Base-by-base conservation (phyloP, 345 rosid genomes). In the Ceriops tagal region DNA sequence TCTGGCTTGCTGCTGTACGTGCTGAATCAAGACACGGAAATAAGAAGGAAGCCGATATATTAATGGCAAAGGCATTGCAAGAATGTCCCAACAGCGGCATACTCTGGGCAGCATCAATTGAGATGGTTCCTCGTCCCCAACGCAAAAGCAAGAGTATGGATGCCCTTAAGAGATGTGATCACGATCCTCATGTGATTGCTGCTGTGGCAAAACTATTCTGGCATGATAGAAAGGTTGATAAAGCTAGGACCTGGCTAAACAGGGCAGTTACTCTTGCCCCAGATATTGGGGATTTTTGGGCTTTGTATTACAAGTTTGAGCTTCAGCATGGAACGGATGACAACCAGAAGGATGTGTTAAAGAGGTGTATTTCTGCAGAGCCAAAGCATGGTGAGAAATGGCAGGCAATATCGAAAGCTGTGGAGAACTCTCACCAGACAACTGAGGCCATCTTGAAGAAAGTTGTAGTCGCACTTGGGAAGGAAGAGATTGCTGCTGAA, bases 51-150 rank as follows among this genome's bases (percentile, higher is more conserved):
- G 83, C 96, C 69, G 98, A 89, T 71, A 84, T 74, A 30, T 71
- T 93, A 81, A 90, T 93, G 97, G 88, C 98, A 7, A 93, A 91
- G 87, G 98, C 93, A 52, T 79, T 93, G 74, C 98, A 91, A 78
- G 98, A 81, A 83, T 93, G 98, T 72, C 96, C 97, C 16, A 85
- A 34, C 58, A 93, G 96, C 79, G 98, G 97, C 65, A 89, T 89
- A 59, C 71, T 93, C 58, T 93, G 97, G 98, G 98, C 98, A 62
- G 86, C 88, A 2, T 84, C 92, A 0, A 85, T 93, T 43, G 89
- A 90, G 81, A 91, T 91, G 97, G 91, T 75, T 58, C 89, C 97
- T 5, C 89, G 93, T 27, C 90, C 92, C 28, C 88, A 90, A 34
- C 87, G 88, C 7, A 93, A 75, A 84, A 80, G 83, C 69, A 87